Base-by-base conservation (phyloP, 2,329 filamentous ascomycete genomes). In the Colletotrichum liaoningense region DNA sequence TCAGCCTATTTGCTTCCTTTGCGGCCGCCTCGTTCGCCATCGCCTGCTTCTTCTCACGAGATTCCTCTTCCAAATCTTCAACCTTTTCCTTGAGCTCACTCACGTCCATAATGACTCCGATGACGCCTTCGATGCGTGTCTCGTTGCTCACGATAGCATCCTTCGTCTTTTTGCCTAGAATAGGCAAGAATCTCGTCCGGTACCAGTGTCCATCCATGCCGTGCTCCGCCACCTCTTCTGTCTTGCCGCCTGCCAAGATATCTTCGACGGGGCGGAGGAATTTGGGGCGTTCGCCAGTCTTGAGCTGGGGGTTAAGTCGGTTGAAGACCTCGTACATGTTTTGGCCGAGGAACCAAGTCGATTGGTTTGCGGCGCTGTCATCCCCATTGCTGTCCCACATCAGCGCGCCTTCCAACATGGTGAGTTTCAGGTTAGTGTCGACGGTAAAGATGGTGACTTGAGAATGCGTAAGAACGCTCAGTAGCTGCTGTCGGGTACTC, bases 71-170 rank as follows among this genome's bases (percentile, higher is more conserved):
- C 16, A 95, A 80, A 52, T 92, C 90, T 55, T 88, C 84, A 76
- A 93, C 92, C 67, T 91, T 88, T 69, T 89, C 85, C 75, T 92
- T 92, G 33, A 94, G 81, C 77, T 94, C 92, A 0, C 93, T 95
- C 6, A 95, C 90, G 78, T 95, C 93, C 88, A 95, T 93, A 58
- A 93, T 92, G n/a, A 95, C 90, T 2, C 93, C 93, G 69, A 95
- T 94, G 2, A 94, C 92, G 1, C 93, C 93, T 75, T 94, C 91
- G 24, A 95, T 86, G 63, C 85, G 88, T 3, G 84, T 81, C 16
- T 89, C 85, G 16, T 81, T 76, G 4, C 75, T 82, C 3, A 83
- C 83, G 75, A 86, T 86, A 16, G 86, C 84, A 16, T 89, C 89
- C 35, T 85, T 84, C 1, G 88, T 84, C 57, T 88, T 87, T 67